Evolutionary conservation across 2,329 filamentous ascomycete genomes (phyloP).

Genomic region (Neofusicoccum umdonicola): DNA sequence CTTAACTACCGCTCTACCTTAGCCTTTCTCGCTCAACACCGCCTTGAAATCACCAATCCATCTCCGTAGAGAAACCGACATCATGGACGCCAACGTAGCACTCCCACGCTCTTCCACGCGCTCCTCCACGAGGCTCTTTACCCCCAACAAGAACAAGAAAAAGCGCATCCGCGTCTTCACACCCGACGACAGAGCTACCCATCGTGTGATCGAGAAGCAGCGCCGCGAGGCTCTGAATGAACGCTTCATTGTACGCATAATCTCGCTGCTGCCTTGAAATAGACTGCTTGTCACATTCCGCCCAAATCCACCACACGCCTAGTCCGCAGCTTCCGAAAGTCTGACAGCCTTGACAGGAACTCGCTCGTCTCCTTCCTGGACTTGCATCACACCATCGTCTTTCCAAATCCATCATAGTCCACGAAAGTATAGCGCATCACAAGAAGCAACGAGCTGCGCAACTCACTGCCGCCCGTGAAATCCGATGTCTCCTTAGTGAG

Average conservation of each 20-base stretch:
- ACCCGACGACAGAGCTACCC: slow-evolving; percentile 24
- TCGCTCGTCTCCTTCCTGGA: slow-evolving; percentile 24
- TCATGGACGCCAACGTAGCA: not conserved
- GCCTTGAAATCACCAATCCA: not conserved
- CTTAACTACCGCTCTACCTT: not conserved
- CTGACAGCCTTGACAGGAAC: slow-evolving; percentile 19
- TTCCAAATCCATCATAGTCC: slow-evolving; percentile 26
- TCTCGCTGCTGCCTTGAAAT: not conserved
- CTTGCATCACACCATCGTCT: slow-evolving; percentile 21
- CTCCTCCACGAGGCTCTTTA: not conserved
- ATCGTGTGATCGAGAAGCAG: slow-evolving; percentile 26
- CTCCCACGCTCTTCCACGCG: not conserved
- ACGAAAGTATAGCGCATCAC: slow-evolving; percentile 23
- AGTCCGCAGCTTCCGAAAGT: not conserved
- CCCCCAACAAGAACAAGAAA: slow-evolving; percentile 18
- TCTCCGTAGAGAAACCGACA: not conserved
- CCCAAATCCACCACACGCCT: not conserved
- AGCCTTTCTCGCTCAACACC: not conserved
- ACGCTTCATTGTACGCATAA: slow-evolving; percentile 22
- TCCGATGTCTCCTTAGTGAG: slow-evolving; percentile 21
- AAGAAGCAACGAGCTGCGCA: slow-evolving; percentile 20
- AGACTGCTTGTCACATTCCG: not conserved
- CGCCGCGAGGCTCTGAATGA: slow-evolving; percentile 26
- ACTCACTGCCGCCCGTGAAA: slow-evolving; percentile 18
- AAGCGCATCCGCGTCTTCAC: slow-evolving; percentile 25